Evolutionary conservation across 2,329 filamentous ascomycete genomes (phyloP).

Genomic region (Zymoseptoria passerinii): DNA sequence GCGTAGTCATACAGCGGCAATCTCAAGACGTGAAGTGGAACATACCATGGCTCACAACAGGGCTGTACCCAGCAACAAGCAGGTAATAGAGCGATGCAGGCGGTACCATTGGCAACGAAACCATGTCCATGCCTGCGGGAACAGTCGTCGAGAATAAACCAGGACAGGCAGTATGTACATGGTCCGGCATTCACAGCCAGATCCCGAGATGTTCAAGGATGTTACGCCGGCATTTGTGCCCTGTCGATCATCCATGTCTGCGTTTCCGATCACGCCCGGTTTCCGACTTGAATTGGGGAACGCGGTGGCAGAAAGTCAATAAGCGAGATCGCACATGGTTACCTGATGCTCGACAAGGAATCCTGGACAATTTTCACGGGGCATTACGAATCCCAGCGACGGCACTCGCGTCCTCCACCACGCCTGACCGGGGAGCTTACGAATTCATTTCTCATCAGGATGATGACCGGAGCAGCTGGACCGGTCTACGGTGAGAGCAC

Average conservation of each 20-base stretch:
- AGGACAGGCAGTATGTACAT: background rate
- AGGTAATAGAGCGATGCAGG: background rate
- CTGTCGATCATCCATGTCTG: background rate
- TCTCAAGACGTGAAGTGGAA: background rate
- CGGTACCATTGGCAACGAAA: background rate
- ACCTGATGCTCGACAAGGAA: background rate
- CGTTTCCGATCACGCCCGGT: background rate
- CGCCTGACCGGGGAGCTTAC: too few species aligned
- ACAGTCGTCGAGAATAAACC: background rate
- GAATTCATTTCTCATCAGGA: background rate
- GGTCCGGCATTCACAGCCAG: background rate
- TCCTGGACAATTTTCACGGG: background rate
- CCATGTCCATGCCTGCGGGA: background rate
- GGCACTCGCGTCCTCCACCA: too few species aligned
- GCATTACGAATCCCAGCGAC: background rate
- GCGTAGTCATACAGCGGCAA: background rate
- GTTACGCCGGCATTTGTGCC: background rate
- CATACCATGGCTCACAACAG: background rate
- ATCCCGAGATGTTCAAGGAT: background rate
- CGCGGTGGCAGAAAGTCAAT: background rate
- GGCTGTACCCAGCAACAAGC: background rate
- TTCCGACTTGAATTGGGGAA: background rate
- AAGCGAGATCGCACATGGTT: background rate
- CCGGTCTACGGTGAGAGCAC: too few species aligned
- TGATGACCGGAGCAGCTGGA: too few species aligned